Base-by-base conservation (phyloP, 177 flowering plant genomes). In the Vitis hybrid region DNA sequence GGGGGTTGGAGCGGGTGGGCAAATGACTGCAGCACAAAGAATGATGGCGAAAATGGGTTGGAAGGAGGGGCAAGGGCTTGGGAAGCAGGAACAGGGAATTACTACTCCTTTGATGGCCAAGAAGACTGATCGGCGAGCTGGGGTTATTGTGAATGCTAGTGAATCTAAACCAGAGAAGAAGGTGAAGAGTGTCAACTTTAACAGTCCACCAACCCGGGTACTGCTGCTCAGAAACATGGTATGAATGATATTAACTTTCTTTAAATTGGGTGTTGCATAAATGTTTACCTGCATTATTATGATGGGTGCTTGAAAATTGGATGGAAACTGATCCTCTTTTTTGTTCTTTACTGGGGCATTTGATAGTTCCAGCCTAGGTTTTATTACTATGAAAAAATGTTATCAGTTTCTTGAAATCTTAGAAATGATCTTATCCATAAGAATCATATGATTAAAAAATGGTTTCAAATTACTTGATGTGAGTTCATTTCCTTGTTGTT, bases 11-110 rank as follows among this genome's bases (percentile, higher is more conserved):
- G 97, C 98, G 0, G 98, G 97, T 16, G 99, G 99, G 63, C 93
- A 96, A 73, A 96, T 96, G 99, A 96, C 98, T 8, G 97, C 98
- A 0, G 99, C 99, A 0, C 99, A 96, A 73, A 87, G 95, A 73
- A 96, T 96, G 99, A 96, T 96, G 99, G 99, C 99, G 1, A 96
- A 92, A 81, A 96, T 96, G 99, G 99, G 99, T 10, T 96, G 99
- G 99, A 96, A 96, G 79, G 81, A 85, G 68, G 99, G 99, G 18
- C 99, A 96, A 76, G 99, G 99, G 15, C 86, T 96, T 62, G 99
- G 99, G 55, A 96, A 85, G 82, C 97, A 85, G 80, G 99, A 96
- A 80, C 99, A 96, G 71, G 99, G 99, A 59, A 96, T 96, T 66
- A 96, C 97, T 2, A 94, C 98, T 56, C 98, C 99, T 1, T 77